Base-by-base conservation (phyloP, 2,329 filamentous ascomycete genomes). In the Talaromyces sp. region DNA sequence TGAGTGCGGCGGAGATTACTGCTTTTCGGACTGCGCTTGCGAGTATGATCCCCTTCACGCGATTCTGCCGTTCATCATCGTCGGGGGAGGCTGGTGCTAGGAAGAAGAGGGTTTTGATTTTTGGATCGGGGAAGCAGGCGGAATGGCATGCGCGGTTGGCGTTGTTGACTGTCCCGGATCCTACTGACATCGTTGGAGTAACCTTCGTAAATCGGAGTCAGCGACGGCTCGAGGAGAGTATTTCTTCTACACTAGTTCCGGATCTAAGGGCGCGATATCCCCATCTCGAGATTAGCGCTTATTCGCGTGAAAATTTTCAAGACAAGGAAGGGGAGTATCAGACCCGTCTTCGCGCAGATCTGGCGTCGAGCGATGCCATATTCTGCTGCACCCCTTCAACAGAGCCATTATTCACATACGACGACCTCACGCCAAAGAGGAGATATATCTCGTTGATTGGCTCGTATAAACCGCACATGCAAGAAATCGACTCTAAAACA, bases 1-100 rank as follows among this genome's bases (percentile, higher is more conserved):
- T 95, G 43, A 89, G 92, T 71, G 90, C 91, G 17, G 85, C 86
- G 66, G 88, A 91, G 54, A 79, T 94, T 36, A 95, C 92, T 0
- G 91, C 90, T 2, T 95, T 94, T 77, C 88, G 92, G 67, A 95
- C 92, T 0, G 90, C 91, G 0, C 81, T 94, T 11, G 87, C 87
- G 1, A 90, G 89, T 3, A 86, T 89, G 63, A 87, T 89, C 29
- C 82, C 92, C 0, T 82, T 92, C 38, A 77, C 79, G 22, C 85
- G 84, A 43, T 77, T 59, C 61, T 5, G 11, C 17, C 17, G 4
- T 13, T 10, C 5, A 22, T 49, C 45, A 29, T 29, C 22, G 8
- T 29, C 27, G 27, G 27, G 27, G 27, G 27, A 5, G 27, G 27
- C 5, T 29, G 27, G 27, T 29, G 27, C 27, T 29, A 5, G 5